phyloP scores from a whole-genome alignment of 257 asterid species.

The Salvia miltiorrhiza region DNA sequence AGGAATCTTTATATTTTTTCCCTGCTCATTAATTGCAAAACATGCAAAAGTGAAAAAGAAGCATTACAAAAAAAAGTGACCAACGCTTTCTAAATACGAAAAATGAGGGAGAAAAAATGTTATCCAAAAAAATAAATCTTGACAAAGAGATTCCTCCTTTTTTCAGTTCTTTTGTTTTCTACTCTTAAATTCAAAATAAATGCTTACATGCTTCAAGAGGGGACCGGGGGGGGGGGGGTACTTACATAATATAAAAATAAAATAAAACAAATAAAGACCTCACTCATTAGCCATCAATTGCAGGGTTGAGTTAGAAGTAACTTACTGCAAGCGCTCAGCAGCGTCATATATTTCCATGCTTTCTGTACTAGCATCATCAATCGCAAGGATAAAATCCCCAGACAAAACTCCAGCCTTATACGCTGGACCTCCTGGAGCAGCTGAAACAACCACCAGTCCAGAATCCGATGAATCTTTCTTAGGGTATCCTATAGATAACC shows the following conservation, averaged over 20 bases:
- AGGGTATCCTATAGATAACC: constrained; percentile 89
- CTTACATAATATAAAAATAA: background rate
- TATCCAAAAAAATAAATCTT: background rate
- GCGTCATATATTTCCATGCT: constrained; percentile 92
- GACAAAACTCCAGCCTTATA: constrained; percentile 75
- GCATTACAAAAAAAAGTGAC: background rate
- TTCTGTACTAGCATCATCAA: constrained; percentile 71
- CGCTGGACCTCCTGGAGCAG: constrained; percentile 98
- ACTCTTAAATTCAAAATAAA: background rate
- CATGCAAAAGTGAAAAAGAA: background rate
- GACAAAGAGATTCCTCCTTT: background rate
- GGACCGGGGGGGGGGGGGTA: too few relatives aligned
- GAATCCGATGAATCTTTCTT: constrained; percentile 55
- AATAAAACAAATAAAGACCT: background rate
- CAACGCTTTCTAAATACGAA: background rate
- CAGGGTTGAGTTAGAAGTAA: constrained; percentile 20
- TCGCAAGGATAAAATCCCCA: constrained; percentile 82
- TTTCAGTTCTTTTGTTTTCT: background rate
- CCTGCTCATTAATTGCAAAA: background rate
- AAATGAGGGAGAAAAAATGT: background rate
- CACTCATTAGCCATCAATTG: constrained; percentile 7
- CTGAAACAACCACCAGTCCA: constrained; percentile 83
- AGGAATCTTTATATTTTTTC: background rate
- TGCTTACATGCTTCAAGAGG: constrained; percentile 3
- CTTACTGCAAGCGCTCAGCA: constrained; percentile 91